Conservation (phyloP, 2,329 filamentous ascomycete genomes). For the Fusarium nygamai region DNA sequence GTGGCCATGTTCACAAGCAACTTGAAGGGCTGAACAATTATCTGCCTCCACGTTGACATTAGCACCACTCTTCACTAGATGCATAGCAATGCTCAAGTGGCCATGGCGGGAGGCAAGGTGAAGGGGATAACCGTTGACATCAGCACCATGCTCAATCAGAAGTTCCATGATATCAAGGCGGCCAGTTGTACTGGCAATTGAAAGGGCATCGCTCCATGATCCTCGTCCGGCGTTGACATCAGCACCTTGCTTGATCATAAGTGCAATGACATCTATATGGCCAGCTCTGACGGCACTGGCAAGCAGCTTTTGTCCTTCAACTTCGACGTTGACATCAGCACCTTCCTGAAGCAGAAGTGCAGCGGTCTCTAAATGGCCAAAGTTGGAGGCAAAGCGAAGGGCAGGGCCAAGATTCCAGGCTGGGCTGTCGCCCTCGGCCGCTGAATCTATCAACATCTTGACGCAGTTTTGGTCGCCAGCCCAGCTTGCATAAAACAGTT, state of each 20-base stretch:
- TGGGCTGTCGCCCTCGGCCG: fast-evolving
- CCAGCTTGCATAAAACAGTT: background rate
- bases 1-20: background rate
- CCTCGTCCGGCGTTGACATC: background rate
- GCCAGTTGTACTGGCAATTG: fast-evolving
- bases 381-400: fast-evolving
- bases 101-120: too few species aligned
- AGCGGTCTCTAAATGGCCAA: background rate
- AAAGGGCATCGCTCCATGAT: fast-evolving
- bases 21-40: fast-evolving
- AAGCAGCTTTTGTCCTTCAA: too few species aligned
- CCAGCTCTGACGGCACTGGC: background rate
- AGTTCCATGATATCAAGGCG: background rate
- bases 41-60: fast-evolving
- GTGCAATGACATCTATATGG: background rate
- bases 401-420: fast-evolving
- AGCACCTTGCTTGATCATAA: fast-evolving
- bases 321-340: background rate
- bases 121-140: background rate
- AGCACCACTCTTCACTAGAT: background rate
- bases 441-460: background rate
- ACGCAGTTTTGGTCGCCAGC: background rate
- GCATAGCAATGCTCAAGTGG: background rate
- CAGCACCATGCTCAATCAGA: background rate
- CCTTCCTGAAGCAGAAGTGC: fast-evolving